A percentile compares a stretch with the other conserved stretches of the same genome.
These are phyloP conservation scores for Alternaria atra DNA, from an alignment of 2,329 filamentous ascomycete species.

Conservation along the genomic window DNA sequence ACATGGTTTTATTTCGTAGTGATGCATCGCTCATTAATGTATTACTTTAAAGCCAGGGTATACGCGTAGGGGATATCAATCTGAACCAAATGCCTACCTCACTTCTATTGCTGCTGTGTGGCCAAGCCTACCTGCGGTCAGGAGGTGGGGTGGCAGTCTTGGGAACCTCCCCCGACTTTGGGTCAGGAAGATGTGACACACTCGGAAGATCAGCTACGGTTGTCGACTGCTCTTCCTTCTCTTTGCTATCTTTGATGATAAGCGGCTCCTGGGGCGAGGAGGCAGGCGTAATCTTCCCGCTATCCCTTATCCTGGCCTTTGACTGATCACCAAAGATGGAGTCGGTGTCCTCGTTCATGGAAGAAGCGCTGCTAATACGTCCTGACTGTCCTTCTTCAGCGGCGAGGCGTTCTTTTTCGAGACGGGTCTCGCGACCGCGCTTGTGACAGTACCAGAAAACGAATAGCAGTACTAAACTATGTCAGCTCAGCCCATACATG, in stretches of 20 bases:
- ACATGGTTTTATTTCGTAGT: background rate
- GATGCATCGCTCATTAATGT: constrained; percentile 7
- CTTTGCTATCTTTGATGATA: constrained; percentile 40
- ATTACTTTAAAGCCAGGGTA: constrained; percentile 22
- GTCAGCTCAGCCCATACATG: constrained; percentile 26
- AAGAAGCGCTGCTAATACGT: constrained; percentile 41
- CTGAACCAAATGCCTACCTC: constrained; percentile 19
- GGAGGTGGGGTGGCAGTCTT: constrained; percentile 17
- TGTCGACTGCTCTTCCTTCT: constrained; percentile 31
- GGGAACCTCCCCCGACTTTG: constrained; percentile 30
- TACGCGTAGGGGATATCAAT: constrained; percentile 26
- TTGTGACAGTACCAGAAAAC: constrained; percentile 99
- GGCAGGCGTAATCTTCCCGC: constrained; percentile 22
- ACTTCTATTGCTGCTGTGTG: background rate
- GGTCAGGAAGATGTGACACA: constrained; percentile 49
- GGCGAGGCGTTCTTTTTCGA: constrained; percentile 67
- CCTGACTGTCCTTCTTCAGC: constrained; percentile 41
- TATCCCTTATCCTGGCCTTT: constrained; percentile 25
- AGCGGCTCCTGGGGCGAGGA: constrained; percentile 31
- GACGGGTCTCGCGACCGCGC: constrained; percentile 83
- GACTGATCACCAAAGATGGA: constrained; percentile 37
- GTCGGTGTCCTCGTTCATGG: constrained; percentile 41
- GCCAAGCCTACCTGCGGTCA: constrained; percentile 17
- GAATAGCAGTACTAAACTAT: constrained; percentile 75
- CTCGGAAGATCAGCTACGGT: constrained; percentile 47